Evolutionary conservation across 2,329 filamentous ascomycete genomes (phyloP), one percentile per base, ranked within the genome.

Genomic region (Calonectria pteridis): DNA sequence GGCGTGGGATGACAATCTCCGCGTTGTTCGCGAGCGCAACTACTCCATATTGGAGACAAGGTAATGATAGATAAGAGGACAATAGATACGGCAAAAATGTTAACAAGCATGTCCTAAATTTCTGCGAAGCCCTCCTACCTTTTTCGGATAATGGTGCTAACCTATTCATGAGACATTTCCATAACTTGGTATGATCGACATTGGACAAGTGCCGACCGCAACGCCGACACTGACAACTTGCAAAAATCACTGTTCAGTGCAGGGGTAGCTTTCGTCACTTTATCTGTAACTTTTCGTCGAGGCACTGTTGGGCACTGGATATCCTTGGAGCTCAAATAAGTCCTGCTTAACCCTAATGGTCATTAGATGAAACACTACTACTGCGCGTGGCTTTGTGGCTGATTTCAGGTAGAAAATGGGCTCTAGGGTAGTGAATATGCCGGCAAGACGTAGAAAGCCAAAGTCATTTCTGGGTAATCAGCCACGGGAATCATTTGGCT

Each of bases 121-220:
- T 16, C 53, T 23, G 31, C 18, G 31, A n/a, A 58, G 46, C 79
- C 31, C 79, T 77, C 7, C 85, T 79, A 16, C 83, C 81, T 4
- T 68, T 71, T 11, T 74, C 43, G 3, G 80, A 80, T 4, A 84
- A 75, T 3, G 79, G 79, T 6, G 55, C 58, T 0, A 69, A 46
- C 40, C 78, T 40, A 14, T 84, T 77, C 23, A 91, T 80, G 26
- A 91, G 81, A n/a, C 86, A 87, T 23, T 83, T 82, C 2, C 78
- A 76, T 89, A 90, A 80, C n/a, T 91, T 89, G 13, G 83, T 67
- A 1, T n/a, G n/a, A n/a, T n/a, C n/a, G n/a, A 88, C 88, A 62
- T 84, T 88, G 29, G 86, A 87, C 28, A 90, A 55, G 85, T 78
- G 16, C 80, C 82, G 1, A 85, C 87, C 2, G 86, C 86, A 14